Evolutionary conservation across 106 monocot species (phyloP).

Genomic region (Phalaenopsis equestris): DNA sequence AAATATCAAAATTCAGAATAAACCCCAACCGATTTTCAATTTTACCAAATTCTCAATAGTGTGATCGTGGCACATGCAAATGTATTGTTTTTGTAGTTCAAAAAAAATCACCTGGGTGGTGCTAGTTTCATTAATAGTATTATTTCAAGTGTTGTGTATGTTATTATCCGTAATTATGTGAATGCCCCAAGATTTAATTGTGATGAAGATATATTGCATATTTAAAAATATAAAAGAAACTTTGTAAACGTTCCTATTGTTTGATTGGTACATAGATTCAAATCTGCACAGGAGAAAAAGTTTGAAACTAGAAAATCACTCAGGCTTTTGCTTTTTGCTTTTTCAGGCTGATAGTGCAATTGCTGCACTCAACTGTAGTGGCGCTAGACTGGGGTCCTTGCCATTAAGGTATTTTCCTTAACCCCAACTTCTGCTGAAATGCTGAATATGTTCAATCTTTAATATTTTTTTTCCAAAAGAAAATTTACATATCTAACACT

Average conservation of each 20-base stretch:
- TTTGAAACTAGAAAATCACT: not conserved
- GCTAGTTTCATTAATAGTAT: too few species aligned
- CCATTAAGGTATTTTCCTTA: slow-evolving; percentile 23
- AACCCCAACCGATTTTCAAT: too few species aligned
- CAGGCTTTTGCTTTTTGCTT: not conserved
- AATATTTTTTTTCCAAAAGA: not conserved
- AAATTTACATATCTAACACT: too few species aligned
- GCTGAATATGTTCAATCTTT: not conserved
- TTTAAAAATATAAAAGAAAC: not conserved
- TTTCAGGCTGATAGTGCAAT: slow-evolving; percentile 46
- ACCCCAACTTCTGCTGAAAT: not conserved
- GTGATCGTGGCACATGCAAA: too few species aligned
- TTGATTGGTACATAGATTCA: not conserved
- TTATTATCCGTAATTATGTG: too few species aligned
- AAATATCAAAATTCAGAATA: too few species aligned
- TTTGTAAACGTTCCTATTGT: not conserved
- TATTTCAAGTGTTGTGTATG: too few species aligned
- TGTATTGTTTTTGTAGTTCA: too few species aligned
- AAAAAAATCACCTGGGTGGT: too few species aligned
- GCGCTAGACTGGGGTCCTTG: slow-evolving; percentile 35
- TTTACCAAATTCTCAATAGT: too few species aligned
- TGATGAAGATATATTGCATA: too few species aligned
- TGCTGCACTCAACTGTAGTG: slow-evolving; percentile 39
- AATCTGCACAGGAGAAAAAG: not conserved
- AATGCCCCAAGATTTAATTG: too few species aligned